Evolutionary conservation across 2,329 filamentous ascomycete genomes (phyloP), one percentile per base, ranked within the genome.

Genomic region (Hypoxylon sp.): DNA sequence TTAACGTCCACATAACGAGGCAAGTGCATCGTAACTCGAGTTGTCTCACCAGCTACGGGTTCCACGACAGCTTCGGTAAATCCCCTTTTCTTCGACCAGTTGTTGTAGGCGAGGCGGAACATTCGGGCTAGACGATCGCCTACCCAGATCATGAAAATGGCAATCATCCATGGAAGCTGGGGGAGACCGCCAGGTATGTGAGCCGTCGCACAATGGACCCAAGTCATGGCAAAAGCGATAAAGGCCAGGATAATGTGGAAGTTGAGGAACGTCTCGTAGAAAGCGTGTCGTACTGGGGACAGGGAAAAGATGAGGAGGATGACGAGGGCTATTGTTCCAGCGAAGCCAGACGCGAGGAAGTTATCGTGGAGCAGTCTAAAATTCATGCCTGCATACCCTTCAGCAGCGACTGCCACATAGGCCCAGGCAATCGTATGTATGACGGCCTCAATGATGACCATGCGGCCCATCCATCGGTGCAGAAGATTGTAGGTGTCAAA

Each of bases 401-500:
- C 85, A 51, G 89, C 89, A 9, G 87, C 84, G 14, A 90, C 83
- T 69, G 90, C 90, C 63, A 94, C 93, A 72, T 92, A 86, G 21
- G 89, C 82, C 92, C 94, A 98, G 46, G 88, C 87, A 38, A 88
- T 74, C 1, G 90, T 90, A 80, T 97, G 93, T 13, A 91, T 83
- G 51, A 93, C 73, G n/a, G 86, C 81, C 77, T 95, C 90, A 1
- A 90, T 63, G 23, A 93, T 87, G 43, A 92, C 87, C 46, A 94
- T 88, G 25, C 93, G 87, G 28, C 92, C 93, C 68, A 93, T 87
- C 92, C 93, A 97, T 70, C 93, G 88, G 79, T 97, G 93, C 55
- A 96, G 83, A 7, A 96, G 89, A 78, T 98, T 98, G 85, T 97
- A 98, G 0, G 94, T 97, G 79, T 98, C 96, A 81, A 98, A 99